These are phyloP conservation scores for Vitis hybrid DNA, from an alignment of 177 flowering plant species.

Conservation along the genomic window DNA sequence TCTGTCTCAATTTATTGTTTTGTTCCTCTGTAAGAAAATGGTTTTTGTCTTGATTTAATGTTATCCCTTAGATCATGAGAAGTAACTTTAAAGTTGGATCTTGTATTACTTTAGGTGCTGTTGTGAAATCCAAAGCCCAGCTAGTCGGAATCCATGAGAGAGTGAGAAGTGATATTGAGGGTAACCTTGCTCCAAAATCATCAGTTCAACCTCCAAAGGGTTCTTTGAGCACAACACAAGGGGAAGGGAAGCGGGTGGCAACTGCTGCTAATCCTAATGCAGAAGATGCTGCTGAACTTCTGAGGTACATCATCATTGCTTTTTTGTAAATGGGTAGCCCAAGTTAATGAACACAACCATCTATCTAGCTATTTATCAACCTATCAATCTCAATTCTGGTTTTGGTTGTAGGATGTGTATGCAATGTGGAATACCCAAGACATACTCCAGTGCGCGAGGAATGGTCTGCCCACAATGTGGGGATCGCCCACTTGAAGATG, in stretches of 20 bases:
- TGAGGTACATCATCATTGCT: constrained; percentile 49
- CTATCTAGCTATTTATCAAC: neutral
- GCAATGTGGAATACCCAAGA: constrained; percentile 92
- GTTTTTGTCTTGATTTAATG: too few species aligned
- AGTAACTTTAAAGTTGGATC: neutral
- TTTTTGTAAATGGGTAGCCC: neutral
- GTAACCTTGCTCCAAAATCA: constrained; percentile 30
- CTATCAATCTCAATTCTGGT: neutral
- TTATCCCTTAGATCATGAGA: too few species aligned
- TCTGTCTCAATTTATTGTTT: too few species aligned
- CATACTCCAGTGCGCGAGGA: constrained; percentile 65
- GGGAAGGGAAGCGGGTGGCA: constrained; percentile 57
- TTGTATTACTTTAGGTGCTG: constrained; percentile 51
- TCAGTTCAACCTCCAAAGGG: constrained; percentile 29
- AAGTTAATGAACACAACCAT: neutral
- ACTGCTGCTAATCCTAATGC: constrained; percentile 77
- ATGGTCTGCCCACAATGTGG: constrained; percentile 82
- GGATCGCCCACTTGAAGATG: constrained; percentile 57
- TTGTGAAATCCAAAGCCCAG: constrained; percentile 86
- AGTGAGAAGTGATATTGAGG: constrained; percentile 81
- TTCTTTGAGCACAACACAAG: constrained; percentile 25
- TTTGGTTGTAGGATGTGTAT: constrained; percentile 66
- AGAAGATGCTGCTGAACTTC: constrained; percentile 88
- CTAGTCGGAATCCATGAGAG: constrained; percentile 89
- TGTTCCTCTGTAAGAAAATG: too few species aligned